Evolutionary conservation across 139 green algal species (phyloP).

Genomic region (Chlorella sp.): DNA sequence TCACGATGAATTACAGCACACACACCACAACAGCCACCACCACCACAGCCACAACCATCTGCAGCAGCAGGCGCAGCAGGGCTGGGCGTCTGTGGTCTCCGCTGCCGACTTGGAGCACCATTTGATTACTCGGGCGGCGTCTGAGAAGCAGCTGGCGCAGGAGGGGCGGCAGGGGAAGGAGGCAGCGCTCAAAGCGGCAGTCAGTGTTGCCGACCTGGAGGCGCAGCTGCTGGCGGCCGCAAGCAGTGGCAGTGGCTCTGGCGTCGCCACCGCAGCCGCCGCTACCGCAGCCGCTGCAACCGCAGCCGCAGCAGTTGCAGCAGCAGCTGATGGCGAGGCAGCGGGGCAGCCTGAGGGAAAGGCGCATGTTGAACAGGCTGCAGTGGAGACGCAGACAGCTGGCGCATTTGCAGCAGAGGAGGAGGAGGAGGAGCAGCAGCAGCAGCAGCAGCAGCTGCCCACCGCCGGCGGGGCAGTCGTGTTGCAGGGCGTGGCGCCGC

Average conservation of each 20-base stretch:
- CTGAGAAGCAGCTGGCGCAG: not conserved
- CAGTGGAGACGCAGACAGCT: not conserved
- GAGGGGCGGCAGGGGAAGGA: not conserved
- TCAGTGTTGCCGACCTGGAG: conserved; percentile 13
- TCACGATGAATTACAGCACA: not conserved
- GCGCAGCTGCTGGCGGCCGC: conserved; percentile 21
- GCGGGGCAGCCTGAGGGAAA: not conserved
- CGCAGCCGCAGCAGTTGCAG: not conserved
- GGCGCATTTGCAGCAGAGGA: too few species aligned
- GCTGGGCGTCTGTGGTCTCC: not conserved
- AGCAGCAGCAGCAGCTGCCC: not conserved
- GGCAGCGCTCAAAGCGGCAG: not conserved
- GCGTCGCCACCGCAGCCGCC: not conserved
- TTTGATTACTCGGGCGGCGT: not conserved
- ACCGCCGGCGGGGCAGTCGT: not conserved
- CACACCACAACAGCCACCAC: not conserved
- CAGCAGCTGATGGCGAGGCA: not conserved
- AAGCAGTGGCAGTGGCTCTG: not conserved
- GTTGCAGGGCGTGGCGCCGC: not conserved
- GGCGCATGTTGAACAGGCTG: not conserved
- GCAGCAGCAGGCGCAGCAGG: conserved; percentile 15
- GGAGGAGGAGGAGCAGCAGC: not conserved
- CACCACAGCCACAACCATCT: not conserved
- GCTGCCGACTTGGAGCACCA: conserved; percentile 5
- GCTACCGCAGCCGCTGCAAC: not conserved